phyloP scores from a whole-genome alignment of 148 eudicot genomes.

The Amaranthus cruentus region DNA sequence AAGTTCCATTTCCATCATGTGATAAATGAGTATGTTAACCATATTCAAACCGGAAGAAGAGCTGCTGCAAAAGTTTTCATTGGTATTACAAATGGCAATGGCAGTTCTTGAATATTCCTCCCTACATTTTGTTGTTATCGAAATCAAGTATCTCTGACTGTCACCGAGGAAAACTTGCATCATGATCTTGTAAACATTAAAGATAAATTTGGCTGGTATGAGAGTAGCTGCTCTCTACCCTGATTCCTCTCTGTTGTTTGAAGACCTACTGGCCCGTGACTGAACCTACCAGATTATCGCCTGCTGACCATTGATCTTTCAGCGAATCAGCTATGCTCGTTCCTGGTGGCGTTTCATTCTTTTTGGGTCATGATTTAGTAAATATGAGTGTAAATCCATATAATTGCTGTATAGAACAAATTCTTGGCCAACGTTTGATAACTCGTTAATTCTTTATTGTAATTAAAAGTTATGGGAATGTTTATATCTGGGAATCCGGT shows the following conservation, averaged over 20 bases:
- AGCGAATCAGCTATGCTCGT: not conserved
- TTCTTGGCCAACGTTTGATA: not conserved
- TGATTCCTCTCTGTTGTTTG: not conserved
- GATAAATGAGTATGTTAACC: slow-evolving; percentile 46
- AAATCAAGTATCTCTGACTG: not conserved
- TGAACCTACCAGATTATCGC: not conserved
- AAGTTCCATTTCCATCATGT: slow-evolving; percentile 61
- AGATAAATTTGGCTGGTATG: not conserved
- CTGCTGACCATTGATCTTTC: not conserved
- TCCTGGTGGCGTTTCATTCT: not conserved
- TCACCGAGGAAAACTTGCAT: not conserved
- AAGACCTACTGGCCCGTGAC: not conserved
- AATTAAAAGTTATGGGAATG: not conserved
- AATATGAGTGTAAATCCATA: not conserved
- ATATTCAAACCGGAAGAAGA: slow-evolving; percentile 51
- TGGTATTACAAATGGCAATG: slow-evolving; percentile 5
- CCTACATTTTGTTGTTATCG: not conserved
- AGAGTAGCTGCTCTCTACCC: too few species aligned
- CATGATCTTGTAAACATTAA: not conserved
- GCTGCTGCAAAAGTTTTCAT: not conserved
- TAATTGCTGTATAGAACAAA: slow-evolving; percentile 9
- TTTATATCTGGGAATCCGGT: too few species aligned
- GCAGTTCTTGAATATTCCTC: not conserved
- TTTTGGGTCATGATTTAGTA: too few species aligned
- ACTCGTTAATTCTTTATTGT: not conserved